Evolutionary conservation across 1,284 basidiomycete species (phyloP).

Genomic region (Serendipita sp.): DNA sequence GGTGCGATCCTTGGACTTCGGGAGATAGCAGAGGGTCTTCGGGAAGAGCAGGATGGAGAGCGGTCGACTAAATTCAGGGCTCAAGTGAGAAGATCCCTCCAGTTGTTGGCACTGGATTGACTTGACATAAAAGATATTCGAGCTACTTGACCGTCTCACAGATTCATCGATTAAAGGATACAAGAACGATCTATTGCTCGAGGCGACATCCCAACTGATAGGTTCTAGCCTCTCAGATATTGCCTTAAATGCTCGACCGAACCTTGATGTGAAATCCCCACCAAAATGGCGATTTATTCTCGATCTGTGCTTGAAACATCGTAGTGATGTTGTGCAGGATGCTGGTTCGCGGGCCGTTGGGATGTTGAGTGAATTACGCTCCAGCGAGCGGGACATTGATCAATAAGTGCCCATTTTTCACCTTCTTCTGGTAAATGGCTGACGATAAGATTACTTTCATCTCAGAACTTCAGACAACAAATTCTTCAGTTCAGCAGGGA

Average conservation of each 20-base stretch:
- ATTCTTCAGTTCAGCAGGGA: constrained; percentile 56
- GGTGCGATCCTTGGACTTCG: constrained; percentile 66
- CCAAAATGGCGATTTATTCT: constrained; percentile 56
- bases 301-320: constrained; percentile 59
- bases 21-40: constrained; percentile 49
- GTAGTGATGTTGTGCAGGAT: constrained; percentile 53
- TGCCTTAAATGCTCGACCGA: constrained; percentile 29
- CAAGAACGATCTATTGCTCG: constrained; percentile 60
- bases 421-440: constrained; percentile 6
- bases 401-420: constrained; percentile 41
- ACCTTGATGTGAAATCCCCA: constrained; percentile 27
- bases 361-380: constrained; percentile 48
- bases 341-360: constrained; percentile 54
- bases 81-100: not conserved
- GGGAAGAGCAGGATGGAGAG: constrained; percentile 19
- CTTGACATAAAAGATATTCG: constrained; percentile 35
- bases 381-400: constrained; percentile 45
- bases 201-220: constrained; percentile 62
- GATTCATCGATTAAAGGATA: constrained; percentile 41
- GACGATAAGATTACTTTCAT: constrained; percentile 38
- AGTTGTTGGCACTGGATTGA: not conserved
- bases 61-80: not conserved
- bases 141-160: constrained; percentile 41
- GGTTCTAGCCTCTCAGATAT: constrained; percentile 43
- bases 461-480: constrained; percentile 42